Conservation (phyloP, 2,329 filamentous ascomycete species). For the Arthrobotrys iridis region DNA sequence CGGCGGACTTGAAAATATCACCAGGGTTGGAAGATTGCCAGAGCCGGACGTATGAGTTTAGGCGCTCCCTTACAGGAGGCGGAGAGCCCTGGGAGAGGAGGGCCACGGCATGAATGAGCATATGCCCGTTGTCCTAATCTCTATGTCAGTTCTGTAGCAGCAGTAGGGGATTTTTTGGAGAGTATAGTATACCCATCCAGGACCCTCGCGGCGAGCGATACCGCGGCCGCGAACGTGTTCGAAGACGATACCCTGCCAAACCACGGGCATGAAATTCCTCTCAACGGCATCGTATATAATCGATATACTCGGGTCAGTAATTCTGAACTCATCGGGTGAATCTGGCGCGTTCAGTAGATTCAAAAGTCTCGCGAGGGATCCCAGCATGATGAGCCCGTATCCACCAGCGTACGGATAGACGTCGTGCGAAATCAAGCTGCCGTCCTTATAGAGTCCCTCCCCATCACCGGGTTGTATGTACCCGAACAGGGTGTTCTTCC, state of each 20-base stretch:
- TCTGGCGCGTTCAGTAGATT: slow-evolving; percentile 26
- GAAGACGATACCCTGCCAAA: slow-evolving; percentile 43
- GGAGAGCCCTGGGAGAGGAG: slow-evolving; percentile 10
- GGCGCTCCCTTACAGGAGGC: not conserved
- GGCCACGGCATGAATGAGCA: slow-evolving; percentile 14
- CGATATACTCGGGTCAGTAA: slow-evolving; percentile 1
- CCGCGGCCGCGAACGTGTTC: slow-evolving; percentile 39
- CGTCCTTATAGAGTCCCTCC: slow-evolving; percentile 47
- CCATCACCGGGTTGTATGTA: slow-evolving; percentile 38
- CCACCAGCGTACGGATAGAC: slow-evolving; percentile 53
- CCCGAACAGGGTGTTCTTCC: slow-evolving; percentile 16
- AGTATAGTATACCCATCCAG: slow-evolving; percentile 20
- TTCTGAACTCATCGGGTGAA: slow-evolving; percentile 9
- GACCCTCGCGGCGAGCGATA: slow-evolving; percentile 1
- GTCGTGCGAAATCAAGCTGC: slow-evolving; percentile 51
- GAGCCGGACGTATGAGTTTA: slow-evolving; percentile 21
- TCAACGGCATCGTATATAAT: slow-evolving; percentile 39
- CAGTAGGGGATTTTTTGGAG: not conserved
- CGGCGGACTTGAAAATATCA: not conserved
- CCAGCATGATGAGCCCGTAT: slow-evolving; percentile 35
- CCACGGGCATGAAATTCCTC: slow-evolving; percentile 36
- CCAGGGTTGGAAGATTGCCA: slow-evolving; percentile 23
- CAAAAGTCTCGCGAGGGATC: not conserved
- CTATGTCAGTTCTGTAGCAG: not conserved
- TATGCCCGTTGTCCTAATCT: slow-evolving; percentile 15